A percentile compares a stretch with the other conserved stretches of the same genome.
phyloP scores from a whole-genome alignment of 768 basidiomycete genomes.

The Amanita polypyramis region DNA sequence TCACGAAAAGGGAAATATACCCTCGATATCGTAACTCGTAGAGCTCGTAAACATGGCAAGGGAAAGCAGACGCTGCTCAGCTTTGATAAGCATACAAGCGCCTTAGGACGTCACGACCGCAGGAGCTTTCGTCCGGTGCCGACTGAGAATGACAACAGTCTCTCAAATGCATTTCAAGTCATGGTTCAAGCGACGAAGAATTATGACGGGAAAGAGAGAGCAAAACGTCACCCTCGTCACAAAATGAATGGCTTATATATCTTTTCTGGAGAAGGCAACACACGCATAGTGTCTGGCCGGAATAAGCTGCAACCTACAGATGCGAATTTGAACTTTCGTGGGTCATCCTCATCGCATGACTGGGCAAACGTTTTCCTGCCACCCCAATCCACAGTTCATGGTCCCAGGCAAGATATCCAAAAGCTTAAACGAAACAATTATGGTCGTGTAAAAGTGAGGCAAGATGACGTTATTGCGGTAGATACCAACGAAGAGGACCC shows the following conservation, averaged over 20 bases:
- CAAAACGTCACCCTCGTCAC: constrained; percentile 4
- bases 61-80: not conserved
- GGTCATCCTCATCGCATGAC: constrained; percentile 17
- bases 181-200: not conserved
- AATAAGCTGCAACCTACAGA: constrained; percentile 21
- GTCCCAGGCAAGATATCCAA: not conserved
- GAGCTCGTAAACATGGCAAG: constrained; percentile 1
- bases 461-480: not conserved
- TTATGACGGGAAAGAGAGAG: constrained; percentile 4
- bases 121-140: constrained; percentile 1
- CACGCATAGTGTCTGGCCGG: constrained; percentile 28
- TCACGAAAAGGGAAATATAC: not conserved
- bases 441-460: constrained; percentile 1
- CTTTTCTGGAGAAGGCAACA: constrained; percentile 25
- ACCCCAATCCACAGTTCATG: not conserved
- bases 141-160: not conserved
- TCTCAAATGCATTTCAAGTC: not conserved
- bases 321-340: constrained; percentile 32
- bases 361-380: constrained; percentile 13
- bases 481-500: constrained; percentile 6
- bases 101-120: not conserved
- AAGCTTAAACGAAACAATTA: constrained; percentile 4
- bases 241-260: constrained; percentile 19
- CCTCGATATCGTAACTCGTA: not conserved
- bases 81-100: constrained; percentile 1